Base-by-base conservation (phyloP, 1,284 basidiomycete genomes). In the Coniferiporia sulphurascens region DNA sequence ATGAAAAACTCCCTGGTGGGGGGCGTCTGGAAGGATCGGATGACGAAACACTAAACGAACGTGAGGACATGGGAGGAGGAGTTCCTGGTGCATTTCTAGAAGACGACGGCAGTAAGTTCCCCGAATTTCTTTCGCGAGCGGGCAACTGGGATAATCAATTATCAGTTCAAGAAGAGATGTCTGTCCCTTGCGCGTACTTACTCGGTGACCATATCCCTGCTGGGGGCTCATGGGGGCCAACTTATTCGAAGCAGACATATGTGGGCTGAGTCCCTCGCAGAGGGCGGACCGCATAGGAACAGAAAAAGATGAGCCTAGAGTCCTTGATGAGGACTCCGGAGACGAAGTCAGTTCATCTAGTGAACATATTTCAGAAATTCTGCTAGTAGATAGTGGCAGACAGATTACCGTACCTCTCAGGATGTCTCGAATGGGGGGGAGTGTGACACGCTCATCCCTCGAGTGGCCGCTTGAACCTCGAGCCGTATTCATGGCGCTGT, bases 401-500 rank as follows among this genome's bases (percentile, higher is more conserved):
- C 57, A 49, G 52, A 67, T 77, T 68, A 15, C 5, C 38, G 15
- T 58, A 86, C 88, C 81, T 73, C 81, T 76, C 67, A 91, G 86
- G 58, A 90, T 72, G 70, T 87, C 84, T 56, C 85, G 84, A 60
- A 91, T 89, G 50, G 86, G 80, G 48, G 88, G 88, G 55, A 91
- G 82, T n/a, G 82, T 86, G 56, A 86, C 85, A 52, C 85, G 79
- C 56, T 74, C 71, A 56, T 73, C 73, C 65, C 74, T 73, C 63
- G 72, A 68, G 46, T 68, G 67, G 62, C 69, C 69, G 60, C 74
- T 71, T 52, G 68, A 65, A 62, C 70, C 70, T 52, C 67, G 63
- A 49, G 69, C 72, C 74, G 71, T 67, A 68, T 76, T 73, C 76
- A 81, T 80, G 62, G 55, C 64, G 62, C 64, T 58, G 27, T 27